Conservation (phyloP, 2,329 filamentous ascomycete genomes). For the Fusarium sp. region DNA sequence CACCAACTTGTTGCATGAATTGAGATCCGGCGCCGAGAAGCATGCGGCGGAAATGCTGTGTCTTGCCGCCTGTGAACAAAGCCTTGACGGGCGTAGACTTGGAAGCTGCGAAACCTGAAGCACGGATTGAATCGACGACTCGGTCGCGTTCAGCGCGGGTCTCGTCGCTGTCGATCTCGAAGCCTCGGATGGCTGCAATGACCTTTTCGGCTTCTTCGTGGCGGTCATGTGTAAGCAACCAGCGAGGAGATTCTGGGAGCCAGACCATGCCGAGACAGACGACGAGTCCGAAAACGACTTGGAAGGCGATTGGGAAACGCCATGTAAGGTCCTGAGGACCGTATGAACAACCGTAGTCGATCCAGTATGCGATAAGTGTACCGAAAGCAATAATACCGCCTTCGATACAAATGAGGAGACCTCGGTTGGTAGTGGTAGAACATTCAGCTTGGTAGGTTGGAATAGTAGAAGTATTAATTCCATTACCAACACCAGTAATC, state of each 20-base stretch:
- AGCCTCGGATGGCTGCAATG: slow-evolving; percentile 48
- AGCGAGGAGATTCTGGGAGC: slow-evolving; percentile 60
- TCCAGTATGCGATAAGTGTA: slow-evolving; percentile 59
- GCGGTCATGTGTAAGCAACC: slow-evolving; percentile 60
- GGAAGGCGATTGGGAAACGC: slow-evolving; percentile 65
- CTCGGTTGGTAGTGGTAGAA: slow-evolving; percentile 62
- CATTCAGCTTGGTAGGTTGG: slow-evolving; percentile 68
- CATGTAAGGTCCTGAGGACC: slow-evolving; percentile 59
- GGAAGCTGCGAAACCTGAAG: slow-evolving; percentile 58
- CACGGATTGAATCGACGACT: slow-evolving; percentile 61
- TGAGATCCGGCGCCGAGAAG: slow-evolving; percentile 68
- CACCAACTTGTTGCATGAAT: slow-evolving; percentile 71
- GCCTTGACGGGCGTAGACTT: slow-evolving; percentile 62
- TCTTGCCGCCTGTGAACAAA: slow-evolving; percentile 70
- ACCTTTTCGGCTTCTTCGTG: slow-evolving; percentile 54
- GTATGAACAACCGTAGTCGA: slow-evolving; percentile 55
- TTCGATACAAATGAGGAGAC: slow-evolving; percentile 65
- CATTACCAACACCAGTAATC: slow-evolving; percentile 65
- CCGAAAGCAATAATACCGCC: slow-evolving; percentile 56
- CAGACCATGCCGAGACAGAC: slow-evolving; percentile 57
- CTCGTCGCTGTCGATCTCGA: slow-evolving; percentile 63
- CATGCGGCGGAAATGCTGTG: slow-evolving; percentile 73
- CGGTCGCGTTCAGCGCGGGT: slow-evolving; percentile 68
- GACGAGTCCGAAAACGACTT: slow-evolving; percentile 54
- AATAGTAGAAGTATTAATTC: slow-evolving; percentile 61